These are phyloP conservation scores for Hanseniaspora clermontiae DNA, from an alignment of 805 yeast genomes.

Conservation along the genomic window DNA sequence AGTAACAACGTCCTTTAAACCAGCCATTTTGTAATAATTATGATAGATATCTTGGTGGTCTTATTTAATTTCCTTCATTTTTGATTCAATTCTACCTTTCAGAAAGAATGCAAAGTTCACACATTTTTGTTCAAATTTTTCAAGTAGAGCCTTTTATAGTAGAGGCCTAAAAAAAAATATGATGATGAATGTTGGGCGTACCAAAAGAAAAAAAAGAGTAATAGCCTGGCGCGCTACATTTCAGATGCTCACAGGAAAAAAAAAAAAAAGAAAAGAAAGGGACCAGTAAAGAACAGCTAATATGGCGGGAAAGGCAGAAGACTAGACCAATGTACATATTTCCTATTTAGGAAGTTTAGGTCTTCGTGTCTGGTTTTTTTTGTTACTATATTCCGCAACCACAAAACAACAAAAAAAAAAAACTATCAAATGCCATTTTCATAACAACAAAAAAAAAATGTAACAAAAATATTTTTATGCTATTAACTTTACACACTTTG, in stretches of 20 bases:
- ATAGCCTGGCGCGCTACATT: no score
- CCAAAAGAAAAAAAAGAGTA: background rate
- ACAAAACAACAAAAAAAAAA: background rate
- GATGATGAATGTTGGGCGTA: no score
- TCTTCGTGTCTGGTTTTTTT: no score
- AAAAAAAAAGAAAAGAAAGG: no score
- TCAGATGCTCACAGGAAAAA: no score
- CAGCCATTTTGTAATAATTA: constrained; percentile 31
- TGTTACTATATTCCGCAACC: no score
- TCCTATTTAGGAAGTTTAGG: background rate
- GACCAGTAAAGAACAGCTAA: no score
- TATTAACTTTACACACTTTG: no score
- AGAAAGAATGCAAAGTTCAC: constrained; percentile 15
- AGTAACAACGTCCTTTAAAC: constrained; percentile 96
- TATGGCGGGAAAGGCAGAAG: background rate
- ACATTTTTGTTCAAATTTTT: constrained; percentile 17
- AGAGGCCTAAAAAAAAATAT: constrained; percentile 2
- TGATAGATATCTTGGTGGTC: constrained; percentile 10
- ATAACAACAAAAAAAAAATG: no score
- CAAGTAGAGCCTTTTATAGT: background rate
- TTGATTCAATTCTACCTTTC: constrained; percentile 14
- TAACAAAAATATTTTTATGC: no score
- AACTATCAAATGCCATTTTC: no score
- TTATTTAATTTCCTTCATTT: background rate
- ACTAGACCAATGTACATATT: background rate